A percentile compares a stretch with the other conserved stretches of the same genome.
Evolutionary conservation across 345 rosid species (phyloP).

Genomic region (Rhodamnia rubescens): DNA sequence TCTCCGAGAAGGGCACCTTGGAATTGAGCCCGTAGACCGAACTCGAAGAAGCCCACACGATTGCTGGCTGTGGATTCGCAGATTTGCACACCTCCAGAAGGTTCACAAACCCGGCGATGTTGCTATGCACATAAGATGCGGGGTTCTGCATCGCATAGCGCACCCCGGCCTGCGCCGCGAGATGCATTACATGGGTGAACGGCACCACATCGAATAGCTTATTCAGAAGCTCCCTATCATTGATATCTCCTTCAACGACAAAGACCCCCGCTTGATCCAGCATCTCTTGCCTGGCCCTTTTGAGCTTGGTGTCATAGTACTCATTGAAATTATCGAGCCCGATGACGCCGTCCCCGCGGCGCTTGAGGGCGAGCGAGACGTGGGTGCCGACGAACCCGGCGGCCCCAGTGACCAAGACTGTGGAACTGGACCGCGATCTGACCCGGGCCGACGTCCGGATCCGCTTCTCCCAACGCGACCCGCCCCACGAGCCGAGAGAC

Average conservation of each 20-base stretch:
- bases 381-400: constrained; percentile 31
- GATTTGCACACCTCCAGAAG: constrained; percentile 12
- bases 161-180: constrained; percentile 34
- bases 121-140: constrained; percentile 16
- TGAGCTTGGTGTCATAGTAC: constrained; percentile 16
- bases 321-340: constrained; percentile 24
- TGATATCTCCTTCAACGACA: constrained; percentile 21
- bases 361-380: constrained; percentile 19
- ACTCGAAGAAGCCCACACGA: constrained; percentile 28
- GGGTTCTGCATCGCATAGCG: constrained; percentile 33
- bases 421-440: constrained; percentile 2
- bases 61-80: constrained; percentile 21
- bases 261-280: constrained; percentile 7
- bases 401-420: constrained; percentile 26
- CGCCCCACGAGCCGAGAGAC: constrained; percentile 15
- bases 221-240: constrained; percentile 12
- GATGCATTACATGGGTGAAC: constrained; percentile 26
- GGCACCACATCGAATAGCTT: constrained; percentile 18
- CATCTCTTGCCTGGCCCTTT: constrained; percentile 15
- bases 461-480: constrained; percentile 18
- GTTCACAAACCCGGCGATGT: constrained; percentile 17
- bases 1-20: constrained; percentile 23
- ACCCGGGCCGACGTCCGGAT: constrained; percentile 10
- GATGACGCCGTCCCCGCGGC: constrained; percentile 26
- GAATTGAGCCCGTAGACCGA: constrained; percentile 24